A percentile compares a stretch with the other conserved stretches of the same genome.
These are phyloP conservation scores for Hippophae gyantsensis DNA, from an alignment of 306 rosid genomes.

Conservation along the genomic window DNA sequence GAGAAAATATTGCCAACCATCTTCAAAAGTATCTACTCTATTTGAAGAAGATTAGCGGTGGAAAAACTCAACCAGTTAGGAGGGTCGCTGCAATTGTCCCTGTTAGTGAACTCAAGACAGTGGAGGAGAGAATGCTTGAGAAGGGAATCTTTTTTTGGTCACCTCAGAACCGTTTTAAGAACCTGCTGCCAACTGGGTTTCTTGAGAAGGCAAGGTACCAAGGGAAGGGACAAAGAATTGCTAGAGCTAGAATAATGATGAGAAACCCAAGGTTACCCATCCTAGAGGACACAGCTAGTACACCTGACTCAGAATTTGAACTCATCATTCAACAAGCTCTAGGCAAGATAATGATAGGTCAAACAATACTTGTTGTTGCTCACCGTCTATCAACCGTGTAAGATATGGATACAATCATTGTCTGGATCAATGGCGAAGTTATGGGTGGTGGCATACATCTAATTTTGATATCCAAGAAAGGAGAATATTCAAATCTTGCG, in stretches of 20 bases:
- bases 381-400: constrained; percentile 63
- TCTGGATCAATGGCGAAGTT: constrained; percentile 60
- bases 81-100: no score
- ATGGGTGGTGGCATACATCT: constrained; percentile 60
- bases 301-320: constrained; percentile 76
- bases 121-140: constrained; percentile 2
- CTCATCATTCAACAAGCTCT: constrained; percentile 57
- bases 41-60: no score
- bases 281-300: constrained; percentile 79
- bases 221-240: no score
- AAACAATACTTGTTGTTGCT: constrained; percentile 59
- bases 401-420: constrained; percentile 54
- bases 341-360: constrained; percentile 48
- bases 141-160: no score
- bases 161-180: no score
- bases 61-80: no score
- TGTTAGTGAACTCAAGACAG: no score
- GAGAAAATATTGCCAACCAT: no score
- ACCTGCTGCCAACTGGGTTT: no score
- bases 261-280: constrained; percentile 71
- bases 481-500: constrained; percentile 35
- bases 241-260: constrained; percentile 18
- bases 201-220: no score
- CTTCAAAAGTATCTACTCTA: no score
- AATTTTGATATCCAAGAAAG: constrained; percentile 47